phyloP scores from a whole-genome alignment of 371 early-diverging fungal species.

The Entomophthora muscae region DNA sequence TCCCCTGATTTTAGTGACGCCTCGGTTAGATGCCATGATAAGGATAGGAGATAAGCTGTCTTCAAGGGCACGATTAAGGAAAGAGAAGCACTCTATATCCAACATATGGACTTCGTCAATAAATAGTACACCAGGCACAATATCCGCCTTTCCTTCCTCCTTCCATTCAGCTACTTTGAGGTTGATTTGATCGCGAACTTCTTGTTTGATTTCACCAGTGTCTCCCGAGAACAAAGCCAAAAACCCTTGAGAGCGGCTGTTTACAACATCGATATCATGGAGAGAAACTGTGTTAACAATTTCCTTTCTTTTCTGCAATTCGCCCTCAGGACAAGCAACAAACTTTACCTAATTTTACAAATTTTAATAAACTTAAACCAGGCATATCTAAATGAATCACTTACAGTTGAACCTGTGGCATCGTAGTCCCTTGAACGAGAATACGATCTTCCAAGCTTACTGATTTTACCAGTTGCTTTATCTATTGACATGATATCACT shows the following conservation, averaged over 20 bases:
- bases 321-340: conserved; percentile 98
- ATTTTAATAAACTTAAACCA: neutral
- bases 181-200: conserved; percentile 97
- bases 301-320: conserved; percentile 91
- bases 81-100: conserved; percentile 97
- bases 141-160: conserved; percentile 96
- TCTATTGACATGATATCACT: conserved; percentile 97
- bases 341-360: conserved; percentile 68
- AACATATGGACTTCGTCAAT: conserved; percentile 99
- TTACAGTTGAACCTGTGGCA: conserved; percentile 85
- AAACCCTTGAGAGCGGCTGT: conserved; percentile 93
- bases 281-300: conserved; percentile 93
- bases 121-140: conserved; percentile 94
- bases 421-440: conserved; percentile 91
- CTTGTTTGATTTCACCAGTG: conserved; percentile 94
- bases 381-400: neutral
- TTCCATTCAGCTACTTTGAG: conserved; percentile 94
- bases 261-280: conserved; percentile 99
- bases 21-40: conserved; percentile 96
- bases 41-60: conserved; percentile 91
- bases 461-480: conserved; percentile 95
- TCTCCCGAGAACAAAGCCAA: conserved; percentile 91
- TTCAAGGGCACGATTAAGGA: conserved; percentile 92
- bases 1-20: conserved; percentile 86
- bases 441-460: conserved; percentile 90